Evolutionary conservation across 176 grass and related monocot species (phyloP).

Genomic region (Thinopyrum elongatum): DNA sequence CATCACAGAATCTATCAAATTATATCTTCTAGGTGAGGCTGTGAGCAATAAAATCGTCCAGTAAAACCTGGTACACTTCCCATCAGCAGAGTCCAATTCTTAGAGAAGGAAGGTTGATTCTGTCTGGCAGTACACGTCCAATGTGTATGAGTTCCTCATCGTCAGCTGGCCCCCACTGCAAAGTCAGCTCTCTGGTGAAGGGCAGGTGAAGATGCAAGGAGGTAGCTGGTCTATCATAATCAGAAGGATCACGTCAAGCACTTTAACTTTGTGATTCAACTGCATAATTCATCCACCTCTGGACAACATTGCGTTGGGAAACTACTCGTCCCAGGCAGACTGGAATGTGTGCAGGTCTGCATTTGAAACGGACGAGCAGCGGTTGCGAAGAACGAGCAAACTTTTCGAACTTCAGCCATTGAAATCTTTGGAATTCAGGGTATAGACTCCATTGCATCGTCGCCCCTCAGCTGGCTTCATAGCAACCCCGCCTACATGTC

Average conservation of each 20-base stretch:
- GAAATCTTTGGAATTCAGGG: background rate
- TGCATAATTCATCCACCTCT: constrained; percentile 19
- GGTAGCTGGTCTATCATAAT: background rate
- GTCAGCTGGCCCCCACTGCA: background rate
- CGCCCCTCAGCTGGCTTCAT: background rate
- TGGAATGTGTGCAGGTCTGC: constrained; percentile 20
- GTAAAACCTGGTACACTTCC: background rate
- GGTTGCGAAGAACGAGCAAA: constrained; percentile 9
- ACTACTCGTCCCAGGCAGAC: background rate
- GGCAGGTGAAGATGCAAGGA: constrained; percentile 29
- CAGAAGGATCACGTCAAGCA: background rate
- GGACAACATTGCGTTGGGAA: background rate
- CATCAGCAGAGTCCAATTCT: constrained; percentile 21
- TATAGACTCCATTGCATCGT: background rate
- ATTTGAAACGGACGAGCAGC: background rate
- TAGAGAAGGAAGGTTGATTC: constrained; percentile 18
- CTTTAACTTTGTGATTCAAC: constrained; percentile 34
- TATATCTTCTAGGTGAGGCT: constrained; percentile 1
- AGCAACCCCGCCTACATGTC: background rate
- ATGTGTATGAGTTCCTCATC: background rate
- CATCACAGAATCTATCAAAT: background rate
- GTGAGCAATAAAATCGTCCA: background rate
- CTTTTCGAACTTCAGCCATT: background rate
- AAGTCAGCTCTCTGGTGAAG: constrained; percentile 21
- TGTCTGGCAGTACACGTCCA: background rate